These are phyloP conservation scores for Golubevia sp. DNA, from an alignment of 1,284 basidiomycete species.

Conservation along the genomic window DNA sequence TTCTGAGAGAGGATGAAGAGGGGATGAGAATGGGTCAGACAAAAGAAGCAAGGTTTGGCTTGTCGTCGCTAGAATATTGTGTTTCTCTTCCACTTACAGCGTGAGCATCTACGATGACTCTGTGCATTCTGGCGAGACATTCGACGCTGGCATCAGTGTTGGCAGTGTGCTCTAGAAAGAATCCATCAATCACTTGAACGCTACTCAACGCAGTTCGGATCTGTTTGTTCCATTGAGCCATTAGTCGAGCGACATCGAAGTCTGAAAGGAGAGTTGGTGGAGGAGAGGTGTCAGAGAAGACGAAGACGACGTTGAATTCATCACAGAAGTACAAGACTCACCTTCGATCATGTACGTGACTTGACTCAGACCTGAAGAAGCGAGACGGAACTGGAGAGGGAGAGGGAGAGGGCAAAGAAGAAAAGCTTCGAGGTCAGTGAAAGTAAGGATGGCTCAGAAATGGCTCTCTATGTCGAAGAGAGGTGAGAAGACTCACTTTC, in stretches of 20 bases:
- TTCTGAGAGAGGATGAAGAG: neutral
- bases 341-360: slow-evolving; percentile 46
- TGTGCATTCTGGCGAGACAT: slow-evolving; percentile 41
- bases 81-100: slow-evolving; percentile 16
- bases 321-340: neutral
- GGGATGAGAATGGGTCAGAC: neutral
- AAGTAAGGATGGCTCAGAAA: too few relatives aligned
- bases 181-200: slow-evolving; percentile 49
- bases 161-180: slow-evolving; percentile 46
- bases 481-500: slow-evolving; percentile 24
- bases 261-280: slow-evolving; percentile 20
- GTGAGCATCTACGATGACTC: slow-evolving; percentile 30
- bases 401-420: too few relatives aligned
- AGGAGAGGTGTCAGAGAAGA: neutral
- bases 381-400: slow-evolving; percentile 30
- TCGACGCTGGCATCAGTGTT: slow-evolving; percentile 33
- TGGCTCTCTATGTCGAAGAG: neutral
- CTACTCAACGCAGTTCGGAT: slow-evolving; percentile 52
- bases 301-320: neutral
- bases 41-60: neutral
- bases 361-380: slow-evolving; percentile 29
- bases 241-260: slow-evolving; percentile 41
- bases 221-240: slow-evolving; percentile 39
- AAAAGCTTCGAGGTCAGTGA: neutral
- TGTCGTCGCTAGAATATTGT: neutral